phyloP scores from a whole-genome alignment of 768 basidiomycete species.

The Trametes gibbosa region DNA sequence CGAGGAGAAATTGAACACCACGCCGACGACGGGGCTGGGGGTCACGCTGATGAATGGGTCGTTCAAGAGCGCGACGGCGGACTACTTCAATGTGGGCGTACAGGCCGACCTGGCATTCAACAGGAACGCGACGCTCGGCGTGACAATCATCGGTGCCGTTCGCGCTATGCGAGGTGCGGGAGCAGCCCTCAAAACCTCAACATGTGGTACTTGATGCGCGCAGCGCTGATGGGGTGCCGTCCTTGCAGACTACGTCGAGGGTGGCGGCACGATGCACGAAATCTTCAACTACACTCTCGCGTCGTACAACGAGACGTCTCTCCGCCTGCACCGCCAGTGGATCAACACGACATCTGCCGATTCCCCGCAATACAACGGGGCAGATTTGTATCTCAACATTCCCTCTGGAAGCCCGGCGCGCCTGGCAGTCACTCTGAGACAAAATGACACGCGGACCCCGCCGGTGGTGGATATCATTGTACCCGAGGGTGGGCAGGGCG shows the following conservation, averaged over 20 bases:
- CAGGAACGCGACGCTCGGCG: conserved; percentile 38
- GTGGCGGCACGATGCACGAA: conserved; percentile 36
- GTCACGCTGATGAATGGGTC: conserved; percentile 28
- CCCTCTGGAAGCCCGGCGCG: conserved; percentile 27
- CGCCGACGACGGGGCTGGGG: conserved; percentile 16
- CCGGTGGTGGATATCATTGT: conserved; percentile 37
- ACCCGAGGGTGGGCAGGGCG: conserved; percentile 20
- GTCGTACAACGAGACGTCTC: conserved; percentile 32
- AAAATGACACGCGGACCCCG: conserved; percentile 33
- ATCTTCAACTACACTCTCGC: conserved; percentile 46
- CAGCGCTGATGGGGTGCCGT: not conserved
- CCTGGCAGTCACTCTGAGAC: conserved; percentile 34
- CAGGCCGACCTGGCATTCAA: conserved; percentile 35
- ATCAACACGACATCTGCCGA: conserved; percentile 39
- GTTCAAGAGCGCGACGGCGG: conserved; percentile 22
- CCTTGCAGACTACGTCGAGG: conserved; percentile 35
- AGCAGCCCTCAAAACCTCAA: too few relatives aligned
- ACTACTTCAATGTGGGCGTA: conserved; percentile 36
- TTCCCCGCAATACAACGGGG: conserved; percentile 28
- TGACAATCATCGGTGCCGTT: conserved; percentile 42
- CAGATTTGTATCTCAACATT: conserved; percentile 32
- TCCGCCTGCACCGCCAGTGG: conserved; percentile 39
- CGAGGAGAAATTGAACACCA: too few relatives aligned
- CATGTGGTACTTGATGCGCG: not conserved
- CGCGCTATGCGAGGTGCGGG: conserved; percentile 40